Base-by-base conservation (phyloP, 179 eudicot species). In the Sideroxylon spinosum region DNA sequence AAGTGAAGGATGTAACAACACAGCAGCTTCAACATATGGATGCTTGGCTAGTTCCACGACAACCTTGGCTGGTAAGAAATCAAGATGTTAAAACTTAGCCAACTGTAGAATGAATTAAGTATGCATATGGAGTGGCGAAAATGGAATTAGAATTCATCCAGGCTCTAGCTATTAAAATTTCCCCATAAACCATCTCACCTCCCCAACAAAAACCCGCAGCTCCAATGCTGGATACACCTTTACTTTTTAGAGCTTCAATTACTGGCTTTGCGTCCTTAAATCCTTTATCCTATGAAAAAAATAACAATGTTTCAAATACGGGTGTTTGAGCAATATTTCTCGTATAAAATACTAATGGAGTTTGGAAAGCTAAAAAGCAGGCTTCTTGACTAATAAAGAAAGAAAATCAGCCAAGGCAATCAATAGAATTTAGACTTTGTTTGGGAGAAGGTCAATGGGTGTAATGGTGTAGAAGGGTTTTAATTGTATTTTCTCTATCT, bases 151-250 rank as follows among this genome's bases (percentile, higher is more conserved):
- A 48, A n/a, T 46, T 22, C 17, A 9, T 48, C 44, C 44, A 37
- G 44, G 44, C 44, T 37, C 7, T 9, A 69, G 8, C 10, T 48
- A n/a, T 20, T 19, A 7, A 75, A 46, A 56, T 7, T 59, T 49
- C 22, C 50, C 49, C 44, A 64, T 23, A 28, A 68, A 22, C 50
- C 28, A 73, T 20, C 85, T 83, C 53, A 91, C 94, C 95, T 68
- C 92, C 92, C 92, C 95, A 91, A 49, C 95, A 91, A 57, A 81
- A 85, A 74, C 92, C 92, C 46, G 87, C 95, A 76, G 86, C 88
- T 83, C 95, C 71, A 44, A 91, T 76, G 75, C 79, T 86, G 11
- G 88, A 83, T 68, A 91, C 80, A 53, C 95, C 91, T 75, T 86
- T 88, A 61, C 83, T 77, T 78, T 85, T 89, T 72, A 91, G 62